phyloP scores from a whole-genome alignment of 352 stramenopile genomes.

The Globisporangium apiculatum region DNA sequence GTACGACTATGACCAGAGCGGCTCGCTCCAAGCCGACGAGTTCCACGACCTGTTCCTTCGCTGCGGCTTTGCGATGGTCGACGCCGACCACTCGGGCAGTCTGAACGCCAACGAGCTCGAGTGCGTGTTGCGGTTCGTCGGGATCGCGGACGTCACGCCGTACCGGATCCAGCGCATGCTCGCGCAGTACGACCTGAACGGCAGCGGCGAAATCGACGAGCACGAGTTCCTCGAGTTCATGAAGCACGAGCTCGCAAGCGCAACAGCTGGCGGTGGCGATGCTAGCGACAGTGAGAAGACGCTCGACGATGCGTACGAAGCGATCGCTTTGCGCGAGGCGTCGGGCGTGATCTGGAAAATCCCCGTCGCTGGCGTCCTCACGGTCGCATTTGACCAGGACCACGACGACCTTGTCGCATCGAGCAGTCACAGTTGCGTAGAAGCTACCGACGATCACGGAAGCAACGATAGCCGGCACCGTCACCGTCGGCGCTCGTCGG shows the following conservation, averaged over 20 bases:
- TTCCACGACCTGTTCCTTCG: slow-evolving; percentile 53
- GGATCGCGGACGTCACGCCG: slow-evolving; percentile 30
- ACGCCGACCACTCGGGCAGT: slow-evolving; percentile 44
- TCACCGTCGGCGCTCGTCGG: background rate
- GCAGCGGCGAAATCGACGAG: slow-evolving; percentile 65
- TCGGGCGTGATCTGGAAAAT: slow-evolving; percentile 37
- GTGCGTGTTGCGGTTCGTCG: slow-evolving; percentile 43
- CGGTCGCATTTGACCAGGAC: slow-evolving; percentile 27
- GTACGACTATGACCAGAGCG: slow-evolving; percentile 50
- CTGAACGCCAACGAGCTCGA: slow-evolving; percentile 43
- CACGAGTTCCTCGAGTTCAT: slow-evolving; percentile 75
- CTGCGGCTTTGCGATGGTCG: slow-evolving; percentile 52
- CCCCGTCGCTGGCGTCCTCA: slow-evolving; percentile 23
- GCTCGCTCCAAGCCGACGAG: slow-evolving; percentile 31
- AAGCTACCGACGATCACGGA: background rate
- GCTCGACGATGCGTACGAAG: slow-evolving; percentile 23
- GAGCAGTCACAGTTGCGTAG: too few species aligned
- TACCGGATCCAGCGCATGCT: slow-evolving; percentile 41
- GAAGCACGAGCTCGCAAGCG: slow-evolving; percentile 28
- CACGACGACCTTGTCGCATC: background rate
- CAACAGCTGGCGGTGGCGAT: too few species aligned
- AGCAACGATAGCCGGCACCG: background rate
- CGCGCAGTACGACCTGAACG: slow-evolving; percentile 55
- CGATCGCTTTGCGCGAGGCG: slow-evolving; percentile 15
- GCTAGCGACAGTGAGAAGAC: background rate